Evolutionary conservation across 2,329 filamentous ascomycete species (phyloP), one percentile per base, ranked within the genome.

Genomic region (Sporothrix humicola): DNA sequence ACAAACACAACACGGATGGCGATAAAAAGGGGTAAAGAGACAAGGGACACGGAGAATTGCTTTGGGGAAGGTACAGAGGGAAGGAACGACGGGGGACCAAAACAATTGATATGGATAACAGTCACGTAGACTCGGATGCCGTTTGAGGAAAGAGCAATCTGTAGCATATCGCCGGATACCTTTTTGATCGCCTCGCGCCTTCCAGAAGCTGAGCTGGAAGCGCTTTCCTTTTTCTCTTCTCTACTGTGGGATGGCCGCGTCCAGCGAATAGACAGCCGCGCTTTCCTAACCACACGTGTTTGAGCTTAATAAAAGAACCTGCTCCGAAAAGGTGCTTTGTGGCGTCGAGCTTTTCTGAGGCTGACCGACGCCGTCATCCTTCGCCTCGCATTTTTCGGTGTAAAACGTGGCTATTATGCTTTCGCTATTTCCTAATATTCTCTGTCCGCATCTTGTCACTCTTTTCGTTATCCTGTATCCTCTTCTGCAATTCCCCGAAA

Each of bases 61-160:
- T 31, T 59, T 20, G 15, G 31, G 17, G 13, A 23, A 59, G 26
- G 26, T 23, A 58, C 23, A 20, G 52, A 26, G 31, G 31, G 31
- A 20, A 56, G 17, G 42, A 15, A 48, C 23, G 61, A 44, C n/a
- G 7, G 46, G n/a, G 61, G 61, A 46, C 61, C 42, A 65, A 65
- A 37, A 12, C n/a, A 65, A 42, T 15, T n/a, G 42, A 48, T 23
- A 26, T n/a, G 13, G n/a, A 63, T 42, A 13, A 3, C 31, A 37
- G 31, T 37, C 31, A 61, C 3, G 56, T 31, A 12, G 56, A 31
- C 31, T 37, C 31, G 56, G 50, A 52, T 13, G 12, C 52, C 12
- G 56, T 31, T 59, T 59, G 56, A 59, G 56, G 56, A 37, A 37
- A 44, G 31, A 20, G 37, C 61, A 65, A 42, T 46, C 42, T 26